These are phyloP conservation scores for Penicillium cataractarum DNA, from an alignment of 495 filamentous ascomycete species.

Conservation along the genomic window DNA sequence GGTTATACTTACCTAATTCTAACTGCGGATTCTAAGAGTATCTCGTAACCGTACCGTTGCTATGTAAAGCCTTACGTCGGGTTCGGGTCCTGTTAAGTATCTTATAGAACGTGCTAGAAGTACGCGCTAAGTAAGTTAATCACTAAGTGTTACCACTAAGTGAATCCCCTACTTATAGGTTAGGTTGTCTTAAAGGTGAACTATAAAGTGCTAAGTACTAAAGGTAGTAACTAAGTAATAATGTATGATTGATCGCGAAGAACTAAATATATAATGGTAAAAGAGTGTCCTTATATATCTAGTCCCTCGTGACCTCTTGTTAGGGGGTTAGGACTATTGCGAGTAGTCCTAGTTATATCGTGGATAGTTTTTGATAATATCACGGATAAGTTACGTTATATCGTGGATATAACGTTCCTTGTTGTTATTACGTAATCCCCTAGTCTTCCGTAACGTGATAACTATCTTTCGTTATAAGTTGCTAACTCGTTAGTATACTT, in stretches of 20 bases:
- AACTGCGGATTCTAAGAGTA: constrained; percentile 6
- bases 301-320: too few species aligned
- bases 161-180: constrained; percentile 4
- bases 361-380: too few species aligned
- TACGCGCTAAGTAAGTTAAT: not conserved
- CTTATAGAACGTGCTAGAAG: not conserved
- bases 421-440: too few species aligned
- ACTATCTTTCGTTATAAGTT: too few species aligned
- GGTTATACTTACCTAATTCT: constrained; percentile 1
- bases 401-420: too few species aligned
- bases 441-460: too few species aligned
- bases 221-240: constrained; percentile 5
- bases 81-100: constrained; percentile 2
- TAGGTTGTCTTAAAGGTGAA: not conserved
- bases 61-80: constrained; percentile 8
- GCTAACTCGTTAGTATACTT: too few species aligned
- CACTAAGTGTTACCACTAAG: constrained; percentile 1
- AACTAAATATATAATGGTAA: too few species aligned
- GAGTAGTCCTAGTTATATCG: not conserved
- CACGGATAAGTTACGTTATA: too few species aligned
- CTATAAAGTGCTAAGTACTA: not conserved
- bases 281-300: not conserved
- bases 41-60: constrained; percentile 10
- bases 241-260: not conserved
- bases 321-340: too few species aligned